phyloP scores from a whole-genome alignment of 2,329 filamentous ascomycete genomes.

The Xylariaceae sp. region DNA sequence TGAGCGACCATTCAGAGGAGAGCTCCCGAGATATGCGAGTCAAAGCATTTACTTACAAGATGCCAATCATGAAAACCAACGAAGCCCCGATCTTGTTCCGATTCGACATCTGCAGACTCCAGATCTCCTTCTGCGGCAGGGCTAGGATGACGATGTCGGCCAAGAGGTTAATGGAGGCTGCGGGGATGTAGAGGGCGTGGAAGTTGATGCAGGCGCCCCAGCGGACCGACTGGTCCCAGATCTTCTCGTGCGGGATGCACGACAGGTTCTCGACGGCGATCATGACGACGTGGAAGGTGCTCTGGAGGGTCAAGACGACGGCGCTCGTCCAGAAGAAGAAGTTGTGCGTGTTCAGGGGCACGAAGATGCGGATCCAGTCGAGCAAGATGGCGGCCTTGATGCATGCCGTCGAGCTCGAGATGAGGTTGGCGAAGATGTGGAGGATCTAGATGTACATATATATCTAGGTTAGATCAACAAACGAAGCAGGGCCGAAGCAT shows the following conservation, averaged over 20 bases:
- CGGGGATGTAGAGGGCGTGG: constrained; percentile 36
- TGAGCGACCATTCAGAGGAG: background rate
- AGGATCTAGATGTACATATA: constrained; percentile 8
- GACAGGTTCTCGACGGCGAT: constrained; percentile 25
- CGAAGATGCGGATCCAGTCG: constrained; percentile 19
- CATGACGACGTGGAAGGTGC: constrained; percentile 17
- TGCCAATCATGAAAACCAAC: constrained; percentile 36
- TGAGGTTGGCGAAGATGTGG: constrained; percentile 11
- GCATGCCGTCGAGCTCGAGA: constrained; percentile 3
- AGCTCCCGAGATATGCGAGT: too few relatives aligned
- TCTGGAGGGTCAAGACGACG: constrained; percentile 18
- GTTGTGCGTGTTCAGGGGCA: constrained; percentile 12
- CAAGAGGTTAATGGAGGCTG: constrained; percentile 38
- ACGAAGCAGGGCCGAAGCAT: too few relatives aligned
- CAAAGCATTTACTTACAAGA: constrained; percentile 29
- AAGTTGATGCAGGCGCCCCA: constrained; percentile 34
- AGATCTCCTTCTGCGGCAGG: constrained; percentile 37
- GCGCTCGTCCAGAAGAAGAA: constrained; percentile 22
- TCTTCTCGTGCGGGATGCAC: constrained; percentile 23
- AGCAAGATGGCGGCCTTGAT: constrained; percentile 16
- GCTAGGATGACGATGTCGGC: constrained; percentile 37
- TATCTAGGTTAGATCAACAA: too few relatives aligned
- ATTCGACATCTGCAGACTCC: constrained; percentile 34
- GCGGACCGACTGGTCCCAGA: constrained; percentile 23
- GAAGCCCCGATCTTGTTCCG: constrained; percentile 37